Conservation (phyloP, 495 filamentous ascomycete species). For the Xylaria longipes region DNA sequence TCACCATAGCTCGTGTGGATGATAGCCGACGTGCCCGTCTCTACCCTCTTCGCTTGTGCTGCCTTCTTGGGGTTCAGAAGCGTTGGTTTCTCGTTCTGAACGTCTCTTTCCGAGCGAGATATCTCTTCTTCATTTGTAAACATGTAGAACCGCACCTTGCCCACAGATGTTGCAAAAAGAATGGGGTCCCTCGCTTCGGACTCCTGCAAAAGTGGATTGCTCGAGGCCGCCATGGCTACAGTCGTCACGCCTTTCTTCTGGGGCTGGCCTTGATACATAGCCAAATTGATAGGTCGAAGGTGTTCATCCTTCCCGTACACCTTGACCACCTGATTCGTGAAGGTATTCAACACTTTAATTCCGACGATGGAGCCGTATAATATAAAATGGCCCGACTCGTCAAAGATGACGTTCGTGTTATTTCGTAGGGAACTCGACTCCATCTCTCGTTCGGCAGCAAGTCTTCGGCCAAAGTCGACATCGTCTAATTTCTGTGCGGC, state of each 20-base stretch:
- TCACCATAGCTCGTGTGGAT: slow-evolving; percentile 95
- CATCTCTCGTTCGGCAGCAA: slow-evolving; percentile 87
- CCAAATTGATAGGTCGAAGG: slow-evolving; percentile 79
- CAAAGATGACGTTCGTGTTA: slow-evolving; percentile 86
- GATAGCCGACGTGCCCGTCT: slow-evolving; percentile 78
- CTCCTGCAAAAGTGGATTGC: slow-evolving; percentile 91
- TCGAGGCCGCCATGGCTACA: slow-evolving; percentile 95
- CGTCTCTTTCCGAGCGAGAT: slow-evolving; percentile 83
- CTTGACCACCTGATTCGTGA: slow-evolving; percentile 88
- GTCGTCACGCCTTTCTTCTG: slow-evolving; percentile 90
- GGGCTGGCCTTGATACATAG: slow-evolving; percentile 94
- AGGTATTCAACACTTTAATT: slow-evolving; percentile 91
- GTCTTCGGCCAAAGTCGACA: slow-evolving; percentile 87
- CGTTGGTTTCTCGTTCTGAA: slow-evolving; percentile 93
- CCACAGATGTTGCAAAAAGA: slow-evolving; percentile 79
- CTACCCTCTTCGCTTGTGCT: slow-evolving; percentile 63
- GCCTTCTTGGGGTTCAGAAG: slow-evolving; percentile 51
- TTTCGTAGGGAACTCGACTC: slow-evolving; percentile 68
- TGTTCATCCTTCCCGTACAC: slow-evolving; percentile 88
- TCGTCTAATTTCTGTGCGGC: slow-evolving; percentile 78
- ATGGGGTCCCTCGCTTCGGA: slow-evolving; percentile 92
- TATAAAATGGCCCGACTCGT: slow-evolving; percentile 95
- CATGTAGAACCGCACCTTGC: slow-evolving; percentile 96
- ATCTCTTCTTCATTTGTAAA: slow-evolving; percentile 90
- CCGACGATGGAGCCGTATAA: slow-evolving; percentile 92